phyloP scores from a whole-genome alignment of 768 basidiomycete genomes.

The Trichaptum fuscoviolaceum region DNA sequence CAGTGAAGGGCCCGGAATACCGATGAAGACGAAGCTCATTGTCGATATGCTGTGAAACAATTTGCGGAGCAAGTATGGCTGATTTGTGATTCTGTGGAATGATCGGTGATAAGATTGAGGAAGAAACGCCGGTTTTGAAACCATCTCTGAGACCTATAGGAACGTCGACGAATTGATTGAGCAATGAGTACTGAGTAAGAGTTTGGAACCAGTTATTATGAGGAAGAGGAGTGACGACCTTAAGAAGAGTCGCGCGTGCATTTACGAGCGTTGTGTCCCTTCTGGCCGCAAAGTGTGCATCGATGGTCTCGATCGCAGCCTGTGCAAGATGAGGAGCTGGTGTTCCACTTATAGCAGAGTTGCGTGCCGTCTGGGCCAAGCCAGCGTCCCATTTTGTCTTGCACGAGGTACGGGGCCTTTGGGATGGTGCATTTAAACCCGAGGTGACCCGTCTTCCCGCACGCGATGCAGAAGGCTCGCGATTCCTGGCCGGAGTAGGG shows the following conservation, averaged over 20 bases:
- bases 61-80: slow-evolving; percentile 1
- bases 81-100: slow-evolving; percentile 14
- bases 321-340: neutral
- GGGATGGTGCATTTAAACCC: neutral
- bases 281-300: neutral
- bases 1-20: slow-evolving; percentile 6
- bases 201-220: neutral
- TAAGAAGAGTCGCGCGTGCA: neutral
- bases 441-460: neutral
- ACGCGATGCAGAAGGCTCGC: neutral
- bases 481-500: neutral
- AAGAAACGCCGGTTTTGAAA: neutral
- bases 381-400: neutral
- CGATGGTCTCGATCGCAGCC: neutral
- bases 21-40: neutral
- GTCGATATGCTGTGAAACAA: neutral
- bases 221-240: neutral
- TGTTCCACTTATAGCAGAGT: neutral
- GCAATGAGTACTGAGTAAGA: neutral
- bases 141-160: neutral
- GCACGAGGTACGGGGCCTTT: neutral
- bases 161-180: neutral
- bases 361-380: neutral
- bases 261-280: neutral
- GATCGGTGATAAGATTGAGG: slow-evolving; percentile 6